phyloP scores from a whole-genome alignment of 495 filamentous ascomycete species.

The Daldinia decipiens region DNA sequence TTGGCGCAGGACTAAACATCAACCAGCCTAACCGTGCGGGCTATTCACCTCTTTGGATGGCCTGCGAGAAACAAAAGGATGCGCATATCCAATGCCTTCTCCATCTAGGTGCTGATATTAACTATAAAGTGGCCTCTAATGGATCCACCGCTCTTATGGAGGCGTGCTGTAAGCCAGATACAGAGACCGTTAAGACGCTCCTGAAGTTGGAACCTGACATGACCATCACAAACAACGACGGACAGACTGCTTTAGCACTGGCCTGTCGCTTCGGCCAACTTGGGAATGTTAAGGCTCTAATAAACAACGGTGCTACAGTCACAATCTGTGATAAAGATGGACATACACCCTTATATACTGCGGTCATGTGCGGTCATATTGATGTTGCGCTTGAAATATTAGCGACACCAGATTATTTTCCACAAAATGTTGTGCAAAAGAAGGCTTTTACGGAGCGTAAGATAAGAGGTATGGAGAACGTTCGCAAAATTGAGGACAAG shows the following conservation, averaged over 20 bases:
- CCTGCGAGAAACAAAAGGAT: constrained; percentile 5
- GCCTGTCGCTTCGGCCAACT: no score
- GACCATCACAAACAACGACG: no score
- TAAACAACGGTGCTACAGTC: no score
- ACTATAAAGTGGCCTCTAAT: background rate
- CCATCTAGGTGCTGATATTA: constrained; percentile 11
- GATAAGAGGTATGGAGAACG: background rate
- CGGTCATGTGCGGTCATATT: background rate
- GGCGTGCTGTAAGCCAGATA: constrained; percentile 9
- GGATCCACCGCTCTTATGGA: constrained; percentile 18
- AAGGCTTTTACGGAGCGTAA: background rate
- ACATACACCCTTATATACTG: constrained; percentile 18
- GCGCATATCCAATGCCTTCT: constrained; percentile 4
- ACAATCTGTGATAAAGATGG: constrained; percentile 6
- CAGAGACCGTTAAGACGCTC: background rate
- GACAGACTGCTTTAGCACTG: no score
- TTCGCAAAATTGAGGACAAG: background rate
- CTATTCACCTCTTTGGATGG: constrained; percentile 6
- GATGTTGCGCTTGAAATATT: constrained; percentile 27
- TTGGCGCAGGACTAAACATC: constrained; percentile 1
- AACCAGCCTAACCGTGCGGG: constrained; percentile 1
- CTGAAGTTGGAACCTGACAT: constrained; percentile 9
- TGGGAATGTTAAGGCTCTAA: no score
- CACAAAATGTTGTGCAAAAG: background rate
- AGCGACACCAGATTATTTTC: constrained; percentile 8